Conservation (phyloP, 116 monocot genomes). For the Posidonia oceanica region DNA sequence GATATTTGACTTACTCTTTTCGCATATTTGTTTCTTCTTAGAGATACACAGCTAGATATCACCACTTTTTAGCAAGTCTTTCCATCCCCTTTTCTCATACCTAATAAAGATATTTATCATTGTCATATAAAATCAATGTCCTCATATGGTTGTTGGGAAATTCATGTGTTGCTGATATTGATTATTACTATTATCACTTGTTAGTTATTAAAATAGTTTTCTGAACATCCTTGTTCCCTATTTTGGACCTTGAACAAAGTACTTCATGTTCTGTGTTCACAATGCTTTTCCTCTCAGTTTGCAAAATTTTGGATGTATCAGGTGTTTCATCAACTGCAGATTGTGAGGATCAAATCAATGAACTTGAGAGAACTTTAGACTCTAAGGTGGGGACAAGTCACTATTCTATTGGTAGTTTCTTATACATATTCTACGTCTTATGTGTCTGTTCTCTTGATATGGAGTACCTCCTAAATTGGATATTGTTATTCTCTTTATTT, state of each 20-base stretch:
- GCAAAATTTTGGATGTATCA: conserved; percentile 13
- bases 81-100: too few relatives aligned
- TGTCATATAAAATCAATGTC: too few relatives aligned
- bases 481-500: neutral
- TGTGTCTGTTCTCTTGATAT: too few relatives aligned
- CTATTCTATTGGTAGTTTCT: neutral
- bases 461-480: too few relatives aligned
- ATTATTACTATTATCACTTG: neutral
- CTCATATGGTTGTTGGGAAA: too few relatives aligned
- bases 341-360: conserved; percentile 63
- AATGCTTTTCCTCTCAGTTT: conserved; percentile 1
- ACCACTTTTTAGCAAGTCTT: too few relatives aligned
- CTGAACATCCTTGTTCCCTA: too few relatives aligned
- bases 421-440: neutral
- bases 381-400: conserved; percentile 37
- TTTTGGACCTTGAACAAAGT: neutral
- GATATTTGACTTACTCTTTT: too few relatives aligned
- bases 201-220: neutral
- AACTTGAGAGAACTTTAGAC: conserved; percentile 74
- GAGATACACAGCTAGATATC: too few relatives aligned
- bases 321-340: conserved; percentile 56
- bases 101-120: too few relatives aligned
- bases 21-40: too few relatives aligned
- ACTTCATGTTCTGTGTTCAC: neutral
- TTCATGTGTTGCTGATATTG: too few relatives aligned